phyloP scores from a whole-genome alignment of 345 rosid species.

The Gossypium arboreum region DNA sequence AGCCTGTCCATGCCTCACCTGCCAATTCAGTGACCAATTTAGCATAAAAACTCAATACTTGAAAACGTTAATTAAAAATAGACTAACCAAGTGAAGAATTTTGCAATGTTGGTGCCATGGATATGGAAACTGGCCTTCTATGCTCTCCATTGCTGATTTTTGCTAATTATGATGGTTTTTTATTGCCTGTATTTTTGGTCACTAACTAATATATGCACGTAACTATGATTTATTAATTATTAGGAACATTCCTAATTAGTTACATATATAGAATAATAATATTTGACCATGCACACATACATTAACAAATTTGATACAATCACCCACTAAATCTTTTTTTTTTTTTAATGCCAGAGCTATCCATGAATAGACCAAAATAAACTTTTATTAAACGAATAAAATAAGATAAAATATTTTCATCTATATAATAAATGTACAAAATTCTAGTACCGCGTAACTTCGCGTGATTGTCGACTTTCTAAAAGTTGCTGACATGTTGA shows the following conservation, averaged over 20 bases:
- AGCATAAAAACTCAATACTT: neutral
- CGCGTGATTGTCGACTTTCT: neutral
- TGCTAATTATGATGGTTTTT: neutral
- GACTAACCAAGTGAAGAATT: conserved; percentile 49
- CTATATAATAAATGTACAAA: neutral
- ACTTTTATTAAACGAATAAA: neutral
- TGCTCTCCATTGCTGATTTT: conserved; percentile 25
- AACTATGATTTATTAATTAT: neutral
- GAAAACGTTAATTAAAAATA: neutral
- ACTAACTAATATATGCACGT: neutral
- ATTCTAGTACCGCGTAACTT: neutral
- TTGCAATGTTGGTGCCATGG: conserved; percentile 40
- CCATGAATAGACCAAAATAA: no score
- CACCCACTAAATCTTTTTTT: no score
- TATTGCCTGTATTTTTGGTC: neutral
- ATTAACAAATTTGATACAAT: neutral
- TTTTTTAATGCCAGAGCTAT: no score
- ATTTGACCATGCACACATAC: neutral
- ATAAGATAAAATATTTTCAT: neutral
- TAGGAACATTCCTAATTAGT: neutral
- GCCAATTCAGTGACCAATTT: neutral
- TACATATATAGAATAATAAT: neutral
- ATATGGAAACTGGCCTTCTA: conserved; percentile 21
- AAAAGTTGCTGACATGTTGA: no score
- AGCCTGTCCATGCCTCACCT: conserved; percentile 67